These are phyloP conservation scores for Xylaria hypoxylon DNA, from an alignment of 2,329 filamentous ascomycete species.

Conservation along the genomic window DNA sequence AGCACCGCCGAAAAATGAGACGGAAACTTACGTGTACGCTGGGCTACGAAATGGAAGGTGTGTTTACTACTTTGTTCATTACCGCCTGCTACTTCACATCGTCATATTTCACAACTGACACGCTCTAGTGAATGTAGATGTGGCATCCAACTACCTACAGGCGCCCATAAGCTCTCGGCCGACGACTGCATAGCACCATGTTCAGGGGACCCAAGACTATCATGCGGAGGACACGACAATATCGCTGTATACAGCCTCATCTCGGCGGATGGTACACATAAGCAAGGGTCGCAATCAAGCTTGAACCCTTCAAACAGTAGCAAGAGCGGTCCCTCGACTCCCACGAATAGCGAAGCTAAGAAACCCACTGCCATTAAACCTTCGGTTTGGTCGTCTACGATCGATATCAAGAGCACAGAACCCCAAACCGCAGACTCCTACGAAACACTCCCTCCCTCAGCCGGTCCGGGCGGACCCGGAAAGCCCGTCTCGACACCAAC, in stretches of 20 bases:
- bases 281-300: background rate
- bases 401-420: background rate
- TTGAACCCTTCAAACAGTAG: too few species aligned
- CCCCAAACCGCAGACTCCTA: constrained; percentile 8
- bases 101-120: constrained; percentile 9
- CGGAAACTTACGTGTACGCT: constrained; percentile 38
- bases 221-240: constrained; percentile 43
- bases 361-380: background rate
- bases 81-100: background rate
- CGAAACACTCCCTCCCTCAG: constrained; percentile 13
- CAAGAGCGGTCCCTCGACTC: background rate
- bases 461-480: constrained; percentile 15
- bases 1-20: constrained; percentile 18
- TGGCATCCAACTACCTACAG: constrained; percentile 36
- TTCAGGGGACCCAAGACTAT: constrained; percentile 40
- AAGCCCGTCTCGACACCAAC: constrained; percentile 33
- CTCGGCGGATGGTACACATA: background rate
- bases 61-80: constrained; percentile 6
- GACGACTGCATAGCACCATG: constrained; percentile 45
- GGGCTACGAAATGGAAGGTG: constrained; percentile 47
- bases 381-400: constrained; percentile 1
- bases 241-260: constrained; percentile 43
- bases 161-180: constrained; percentile 37
- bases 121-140: constrained; percentile 45
- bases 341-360: background rate